A percentile compares a stretch with the other conserved stretches of the same genome.
These are phyloP conservation scores for Corchorus olitorius DNA, from an alignment of 345 rosid genomes.

Conservation along the genomic window DNA sequence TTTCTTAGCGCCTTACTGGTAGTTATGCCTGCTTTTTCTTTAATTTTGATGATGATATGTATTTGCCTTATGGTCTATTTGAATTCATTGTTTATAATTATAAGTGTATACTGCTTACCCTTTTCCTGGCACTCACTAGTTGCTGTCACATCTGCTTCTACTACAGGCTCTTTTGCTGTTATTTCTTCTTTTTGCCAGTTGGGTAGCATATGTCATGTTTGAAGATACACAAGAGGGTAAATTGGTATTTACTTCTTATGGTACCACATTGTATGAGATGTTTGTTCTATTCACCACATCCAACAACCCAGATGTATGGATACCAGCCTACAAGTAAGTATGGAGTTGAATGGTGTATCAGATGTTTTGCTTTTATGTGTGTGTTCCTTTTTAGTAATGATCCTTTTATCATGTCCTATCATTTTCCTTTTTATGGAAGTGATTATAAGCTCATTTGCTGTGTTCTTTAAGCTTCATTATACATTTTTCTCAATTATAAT, in stretches of 20 bases:
- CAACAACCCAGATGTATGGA: slow-evolving; percentile 99
- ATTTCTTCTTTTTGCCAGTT: slow-evolving; percentile 88
- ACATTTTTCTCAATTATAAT: background rate
- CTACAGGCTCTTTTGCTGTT: slow-evolving; percentile 85
- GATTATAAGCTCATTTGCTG: background rate
- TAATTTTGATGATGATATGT: background rate
- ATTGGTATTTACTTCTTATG: slow-evolving; percentile 70
- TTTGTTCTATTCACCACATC: slow-evolving; percentile 93
- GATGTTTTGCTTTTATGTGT: background rate
- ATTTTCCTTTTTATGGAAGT: background rate
- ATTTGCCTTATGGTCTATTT: slow-evolving; percentile 13
- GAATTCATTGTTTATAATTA: background rate
- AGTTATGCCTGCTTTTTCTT: background rate
- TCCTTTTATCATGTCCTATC: background rate
- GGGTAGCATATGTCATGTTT: slow-evolving; percentile 95
- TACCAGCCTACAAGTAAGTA: slow-evolving; percentile 96
- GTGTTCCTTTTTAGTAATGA: background rate
- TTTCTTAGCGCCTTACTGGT: slow-evolving; percentile 13
- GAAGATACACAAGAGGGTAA: slow-evolving; percentile 93
- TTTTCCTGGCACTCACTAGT: slow-evolving; percentile 8
- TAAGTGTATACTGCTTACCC: background rate
- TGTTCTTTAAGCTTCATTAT: background rate
- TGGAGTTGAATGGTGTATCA: background rate
- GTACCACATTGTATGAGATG: slow-evolving; percentile 81
- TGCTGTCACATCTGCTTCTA: slow-evolving; percentile 30